Percentiles rank a stretch among this genome's conserved stretches.
These are phyloP conservation scores for Apocynum venetum DNA, from an alignment of 257 asterid genomes.

Conservation along the genomic window DNA sequence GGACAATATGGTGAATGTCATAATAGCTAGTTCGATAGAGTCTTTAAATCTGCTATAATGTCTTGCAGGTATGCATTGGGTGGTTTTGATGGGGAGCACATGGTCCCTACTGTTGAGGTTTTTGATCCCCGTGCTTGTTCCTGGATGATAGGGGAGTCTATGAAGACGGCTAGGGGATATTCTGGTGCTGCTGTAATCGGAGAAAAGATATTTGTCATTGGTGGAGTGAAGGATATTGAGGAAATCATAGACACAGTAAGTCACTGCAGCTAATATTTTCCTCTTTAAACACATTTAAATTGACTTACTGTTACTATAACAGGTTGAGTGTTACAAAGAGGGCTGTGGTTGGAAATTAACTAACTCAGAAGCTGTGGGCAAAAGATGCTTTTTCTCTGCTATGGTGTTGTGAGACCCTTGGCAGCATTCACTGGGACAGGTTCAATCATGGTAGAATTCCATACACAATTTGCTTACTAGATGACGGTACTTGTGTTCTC, in stretches of 20 bases:
- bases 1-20: neutral
- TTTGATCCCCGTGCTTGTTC: constrained; percentile 58
- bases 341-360: constrained; percentile 43
- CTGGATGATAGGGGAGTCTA: constrained; percentile 53
- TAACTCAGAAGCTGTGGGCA: constrained; percentile 36
- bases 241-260: constrained; percentile 43
- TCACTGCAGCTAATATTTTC: neutral
- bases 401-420: constrained; percentile 25
- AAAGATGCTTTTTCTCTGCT: constrained; percentile 48
- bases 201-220: constrained; percentile 44
- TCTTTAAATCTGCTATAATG: neutral
- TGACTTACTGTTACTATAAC: constrained; percentile 7
- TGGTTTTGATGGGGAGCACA: constrained; percentile 55
- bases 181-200: constrained; percentile 45
- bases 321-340: constrained; percentile 49
- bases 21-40: neutral
- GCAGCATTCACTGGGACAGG: neutral
- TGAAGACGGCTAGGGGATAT: constrained; percentile 45
- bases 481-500: neutral
- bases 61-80: constrained; percentile 63
- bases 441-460: neutral
- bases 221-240: constrained; percentile 34
- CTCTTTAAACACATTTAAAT: neutral
- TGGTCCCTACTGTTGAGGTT: constrained; percentile 56
- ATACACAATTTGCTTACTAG: neutral